A percentile compares a stretch with the other conserved stretches of the same genome.
phyloP scores from a whole-genome alignment of 805 yeast species.

The Wickerhamomyces hampshirensis region DNA sequence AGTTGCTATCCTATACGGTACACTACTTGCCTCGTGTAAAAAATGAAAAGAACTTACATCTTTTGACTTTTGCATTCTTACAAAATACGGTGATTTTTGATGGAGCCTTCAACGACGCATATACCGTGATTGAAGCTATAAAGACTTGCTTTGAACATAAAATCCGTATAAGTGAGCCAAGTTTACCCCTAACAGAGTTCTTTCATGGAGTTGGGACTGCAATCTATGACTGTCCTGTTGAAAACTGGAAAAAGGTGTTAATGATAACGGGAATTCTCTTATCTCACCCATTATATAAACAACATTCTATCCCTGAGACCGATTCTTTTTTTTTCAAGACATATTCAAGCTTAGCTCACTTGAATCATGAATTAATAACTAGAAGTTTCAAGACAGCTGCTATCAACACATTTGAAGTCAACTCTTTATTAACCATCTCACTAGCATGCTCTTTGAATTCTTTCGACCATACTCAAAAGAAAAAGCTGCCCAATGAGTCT shows the following conservation, averaged over 20 bases:
- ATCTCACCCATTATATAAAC: slow-evolving; percentile 31
- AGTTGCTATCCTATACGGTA: slow-evolving; percentile 34
- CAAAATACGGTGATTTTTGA: slow-evolving; percentile 31
- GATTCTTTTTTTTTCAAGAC: slow-evolving; percentile 32
- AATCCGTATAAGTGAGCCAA: slow-evolving; percentile 39
- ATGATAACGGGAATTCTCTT: slow-evolving; percentile 38
- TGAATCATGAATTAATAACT: slow-evolving; percentile 28
- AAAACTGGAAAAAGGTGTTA: slow-evolving; percentile 40
- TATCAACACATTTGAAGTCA: slow-evolving; percentile 20
- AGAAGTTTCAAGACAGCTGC: slow-evolving; percentile 7
- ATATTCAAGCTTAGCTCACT: slow-evolving; percentile 27
- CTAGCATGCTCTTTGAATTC: slow-evolving; percentile 19
- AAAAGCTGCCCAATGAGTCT: slow-evolving; percentile 16
- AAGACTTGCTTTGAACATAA: slow-evolving; percentile 41
- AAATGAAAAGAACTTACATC: slow-evolving; percentile 35
- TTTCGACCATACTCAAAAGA: slow-evolving; percentile 14
- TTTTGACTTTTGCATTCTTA: slow-evolving; percentile 36
- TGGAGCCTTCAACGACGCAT: slow-evolving; percentile 22
- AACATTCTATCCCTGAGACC: slow-evolving; percentile 26
- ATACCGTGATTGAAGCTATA: slow-evolving; percentile 42
- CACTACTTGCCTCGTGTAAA: slow-evolving; percentile 43
- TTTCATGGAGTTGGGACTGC: slow-evolving; percentile 32
- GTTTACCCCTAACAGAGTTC: slow-evolving; percentile 35
- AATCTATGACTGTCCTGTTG: slow-evolving; percentile 27
- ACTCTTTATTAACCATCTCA: slow-evolving; percentile 12